Evolutionary conservation across 208 protist genomes (phyloP).

Genomic region (Acanthamoeba triangularis): DNA sequence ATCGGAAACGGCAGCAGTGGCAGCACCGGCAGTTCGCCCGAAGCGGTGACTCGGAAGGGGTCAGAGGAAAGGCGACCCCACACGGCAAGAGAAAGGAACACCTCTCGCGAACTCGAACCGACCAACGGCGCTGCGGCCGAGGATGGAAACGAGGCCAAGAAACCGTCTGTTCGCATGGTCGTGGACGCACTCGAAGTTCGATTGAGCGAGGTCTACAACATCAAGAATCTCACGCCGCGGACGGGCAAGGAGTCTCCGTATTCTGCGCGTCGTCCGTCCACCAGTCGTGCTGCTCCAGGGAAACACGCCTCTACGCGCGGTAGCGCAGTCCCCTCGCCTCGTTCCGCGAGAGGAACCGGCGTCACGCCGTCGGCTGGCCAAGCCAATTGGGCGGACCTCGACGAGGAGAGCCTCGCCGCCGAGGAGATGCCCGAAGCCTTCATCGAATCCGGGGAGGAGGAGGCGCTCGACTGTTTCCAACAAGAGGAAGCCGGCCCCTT

Average conservation of each 20-base stretch:
- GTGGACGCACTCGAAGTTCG: not conserved
- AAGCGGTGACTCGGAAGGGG: not conserved
- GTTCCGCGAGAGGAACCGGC: not conserved
- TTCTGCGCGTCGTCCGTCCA: not conserved
- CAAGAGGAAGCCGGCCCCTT: not conserved
- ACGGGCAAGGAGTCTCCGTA: not conserved
- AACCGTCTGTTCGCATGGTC: conserved; percentile 3
- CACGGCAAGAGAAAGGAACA: no score
- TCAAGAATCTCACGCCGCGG: not conserved
- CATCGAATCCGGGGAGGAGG: not conserved
- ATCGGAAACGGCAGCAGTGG: not conserved
- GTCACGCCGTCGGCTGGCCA: not conserved
- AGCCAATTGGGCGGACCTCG: not conserved
- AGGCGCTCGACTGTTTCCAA: not conserved
- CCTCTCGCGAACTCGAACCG: no score
- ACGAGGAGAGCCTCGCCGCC: not conserved
- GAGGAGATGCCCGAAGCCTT: not conserved
- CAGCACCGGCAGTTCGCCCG: not conserved
- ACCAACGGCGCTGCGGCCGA: not conserved
- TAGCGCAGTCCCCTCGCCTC: not conserved
- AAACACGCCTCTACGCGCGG: not conserved
- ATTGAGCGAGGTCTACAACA: not conserved
- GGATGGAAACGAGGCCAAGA: not conserved
- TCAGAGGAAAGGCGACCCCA: no score
- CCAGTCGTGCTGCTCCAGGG: not conserved